Evolutionary conservation across 208 protist species (phyloP), one percentile per base, ranked within the genome.

Genomic region (Kentomonas sorsogonicus): DNA sequence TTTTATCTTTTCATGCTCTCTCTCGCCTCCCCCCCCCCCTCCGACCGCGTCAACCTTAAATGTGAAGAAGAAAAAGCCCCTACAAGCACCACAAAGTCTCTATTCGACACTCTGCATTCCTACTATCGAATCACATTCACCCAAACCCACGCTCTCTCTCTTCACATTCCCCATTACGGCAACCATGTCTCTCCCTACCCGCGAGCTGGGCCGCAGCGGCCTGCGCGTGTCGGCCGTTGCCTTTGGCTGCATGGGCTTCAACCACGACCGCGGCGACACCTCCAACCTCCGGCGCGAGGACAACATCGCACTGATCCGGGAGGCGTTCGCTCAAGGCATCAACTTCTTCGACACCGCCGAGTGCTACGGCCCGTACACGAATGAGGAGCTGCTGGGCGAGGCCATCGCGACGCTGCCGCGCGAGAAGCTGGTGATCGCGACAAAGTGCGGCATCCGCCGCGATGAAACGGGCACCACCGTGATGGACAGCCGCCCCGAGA

Each of bases 341-440:
- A 76, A 60, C 52, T 76, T 76, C 55, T 76, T 76, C 47, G 70
- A 76, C 46, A 76, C 70, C 13, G 70, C 70, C 0, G 41, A 69
- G 45, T 15, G 51, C n/a, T 76, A 76, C 45, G 70, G 70, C 0
- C 70, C 70, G 34, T 47, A 68, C 60, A 58, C 46, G 36, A 74
- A 63, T 30, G 69, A 74, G 38, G 50, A 53, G 25, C 60, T 74
- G 44, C 53, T 74, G 10, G 69, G 66, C 18, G 53, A 74, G 52
- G 69, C 69, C 15, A 40, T 74, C 27, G 33, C 53, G 6, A 45
- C 40, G 0, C 44, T 74, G 4, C 69, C 59, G 9, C 53, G 66
- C 7, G 69, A 70, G 20, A 15, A 66, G 48, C 39, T 74, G 5
- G 51, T 64, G 7, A 62, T 74, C 45, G 63, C 69, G 26, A 74